A percentile compares a stretch with the other conserved stretches of the same genome.
Evolutionary conservation across 164 flowering plant genomes (phyloP).

Genomic region (Vitis vinifera): ASM3070453v1 NC_081807.1:18764001-18764500

Average conservation of each 20-base stretch:
- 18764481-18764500: slow-evolving; percentile 29
- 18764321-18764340: slow-evolving; percentile 33
- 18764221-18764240: slow-evolving; percentile 1
- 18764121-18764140: slow-evolving; percentile 42
- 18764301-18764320: slow-evolving; percentile 49
- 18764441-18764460: slow-evolving; percentile 27
- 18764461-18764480: not conserved
- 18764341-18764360: slow-evolving; percentile 53
- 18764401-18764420: slow-evolving; percentile 36
- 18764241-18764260: slow-evolving; percentile 28
- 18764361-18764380: slow-evolving; percentile 35
- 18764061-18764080: slow-evolving; percentile 28
- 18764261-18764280: slow-evolving; percentile 33
- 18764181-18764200: slow-evolving; percentile 50
- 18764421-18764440: slow-evolving; percentile 37
- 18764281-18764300: slow-evolving; percentile 25
- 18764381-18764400: slow-evolving; percentile 36
- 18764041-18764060: slow-evolving; percentile 42
- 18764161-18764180: slow-evolving; percentile 44
- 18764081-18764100: slow-evolving; percentile 31
- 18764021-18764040: too few relatives aligned
- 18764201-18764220: slow-evolving; percentile 44
- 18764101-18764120: slow-evolving; percentile 56
- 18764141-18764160: slow-evolving; percentile 40
- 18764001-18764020: too few relatives aligned